These are phyloP conservation scores for Seminavis robusta DNA, from an alignment of 108 stramenopile species.

Conservation along the genomic window DNA sequence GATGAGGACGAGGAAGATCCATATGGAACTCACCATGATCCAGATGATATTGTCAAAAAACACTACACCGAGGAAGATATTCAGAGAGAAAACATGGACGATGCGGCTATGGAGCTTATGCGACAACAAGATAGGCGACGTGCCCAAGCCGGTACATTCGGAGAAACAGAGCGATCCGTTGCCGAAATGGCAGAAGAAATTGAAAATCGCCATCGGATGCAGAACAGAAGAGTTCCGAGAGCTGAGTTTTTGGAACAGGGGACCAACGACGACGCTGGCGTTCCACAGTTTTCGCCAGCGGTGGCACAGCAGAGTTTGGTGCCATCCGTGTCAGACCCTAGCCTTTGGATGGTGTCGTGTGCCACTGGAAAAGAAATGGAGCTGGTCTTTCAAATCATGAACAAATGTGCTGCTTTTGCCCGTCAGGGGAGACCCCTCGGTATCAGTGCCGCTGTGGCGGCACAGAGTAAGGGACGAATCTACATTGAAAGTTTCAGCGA, in stretches of 20 bases:
- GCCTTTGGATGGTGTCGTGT: slow-evolving; percentile 91
- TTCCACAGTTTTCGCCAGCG: slow-evolving; percentile 50
- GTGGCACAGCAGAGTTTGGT: slow-evolving; percentile 90
- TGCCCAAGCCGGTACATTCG: slow-evolving; percentile 43
- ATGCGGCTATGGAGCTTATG: slow-evolving; percentile 79
- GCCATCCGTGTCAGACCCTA: slow-evolving; percentile 92
- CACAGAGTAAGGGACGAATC: slow-evolving; percentile 85
- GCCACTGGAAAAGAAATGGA: slow-evolving; percentile 87
- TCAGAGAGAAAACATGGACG: slow-evolving; percentile 79
- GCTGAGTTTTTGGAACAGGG: slow-evolving; percentile 23
- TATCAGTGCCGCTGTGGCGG: slow-evolving; percentile 84
- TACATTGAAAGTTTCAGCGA: slow-evolving; percentile 93
- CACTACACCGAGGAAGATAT: slow-evolving; percentile 77
- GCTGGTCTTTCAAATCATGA: slow-evolving; percentile 91
- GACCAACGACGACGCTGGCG: slow-evolving; percentile 9
- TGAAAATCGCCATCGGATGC: slow-evolving; percentile 82
- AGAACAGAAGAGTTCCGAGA: slow-evolving; percentile 43
- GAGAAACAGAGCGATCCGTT: slow-evolving; percentile 48
- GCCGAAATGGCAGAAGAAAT: slow-evolving; percentile 78
- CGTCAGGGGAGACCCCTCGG: slow-evolving; percentile 75
- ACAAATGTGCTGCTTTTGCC: slow-evolving; percentile 87
- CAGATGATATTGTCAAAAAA: slow-evolving; percentile 68
- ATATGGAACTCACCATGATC: slow-evolving; percentile 58
- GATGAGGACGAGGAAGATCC: slow-evolving; percentile 80
- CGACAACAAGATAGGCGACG: slow-evolving; percentile 83